Evolutionary conservation across 2,329 filamentous ascomycete species (phyloP), one percentile per base, ranked within the genome.

Genomic region (Metarhizium rileyi): DNA sequence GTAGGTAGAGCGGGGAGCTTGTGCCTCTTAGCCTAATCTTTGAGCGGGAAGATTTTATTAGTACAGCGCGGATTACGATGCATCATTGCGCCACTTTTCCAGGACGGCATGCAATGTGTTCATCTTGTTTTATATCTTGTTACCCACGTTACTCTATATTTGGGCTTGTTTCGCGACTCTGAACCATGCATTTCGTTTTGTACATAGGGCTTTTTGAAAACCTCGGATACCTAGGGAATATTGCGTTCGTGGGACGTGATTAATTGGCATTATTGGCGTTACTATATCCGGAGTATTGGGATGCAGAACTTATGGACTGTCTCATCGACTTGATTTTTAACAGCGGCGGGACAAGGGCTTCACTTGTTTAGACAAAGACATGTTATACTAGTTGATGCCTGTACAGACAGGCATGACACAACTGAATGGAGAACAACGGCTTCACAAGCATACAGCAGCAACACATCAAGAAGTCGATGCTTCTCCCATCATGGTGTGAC

Each of bases 191-290:
- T 41, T 52, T 50, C 53, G 53, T 51, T 56, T 48, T 64, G 58
- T 61, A 59, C 55, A 61, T 59, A 57, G 52, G 52, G n/a, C n/a
- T n/a, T 57, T 57, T 55, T 47, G 14, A 16, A 35, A 35, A 60
- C 49, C 53, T 51, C 50, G 36, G 56, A 62, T 61, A 60, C 55
- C 57, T 58, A 48, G 36, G 6, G 52, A 53, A 35, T 28, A 47
- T 33, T 41, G n/a, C n/a, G n/a, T 36, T 47, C 52, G 49, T 38
- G 9, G 35, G 35, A 38, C n/a, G 53, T 50, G 57, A 51, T 55
- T 51, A 50, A 52, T 47, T 50, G 58, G 59, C 61, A 63, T 62
- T 57, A 50, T 54, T 56, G 60, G 61, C 61, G 59, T 62, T 63
- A 49, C 5, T 52, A 35, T 48, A 18, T 23, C 42, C 26, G 23